Conservation (phyloP, 1,139 yeast genomes). For the Candida pseudoviswanathii region DNA sequence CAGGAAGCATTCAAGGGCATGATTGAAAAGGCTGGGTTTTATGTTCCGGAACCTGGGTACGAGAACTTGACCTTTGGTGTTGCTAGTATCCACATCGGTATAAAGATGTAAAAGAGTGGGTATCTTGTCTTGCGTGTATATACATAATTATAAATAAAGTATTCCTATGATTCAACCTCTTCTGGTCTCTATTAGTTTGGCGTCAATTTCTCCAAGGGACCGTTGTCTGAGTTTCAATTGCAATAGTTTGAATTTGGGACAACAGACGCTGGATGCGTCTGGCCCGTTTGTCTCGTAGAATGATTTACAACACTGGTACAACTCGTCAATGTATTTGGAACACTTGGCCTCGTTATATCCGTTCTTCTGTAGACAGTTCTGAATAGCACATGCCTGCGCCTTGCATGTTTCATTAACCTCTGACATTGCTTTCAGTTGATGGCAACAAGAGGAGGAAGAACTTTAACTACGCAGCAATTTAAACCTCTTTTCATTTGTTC, state of each 20-base stretch:
- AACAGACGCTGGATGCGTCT: constrained; percentile 61
- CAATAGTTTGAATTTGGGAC: constrained; percentile 61
- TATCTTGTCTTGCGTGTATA: not conserved
- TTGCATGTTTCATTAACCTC: constrained; percentile 53
- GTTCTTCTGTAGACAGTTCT: constrained; percentile 57
- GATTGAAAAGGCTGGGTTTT: constrained; percentile 96
- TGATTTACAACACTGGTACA: constrained; percentile 61
- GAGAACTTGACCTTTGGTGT: constrained; percentile 96
- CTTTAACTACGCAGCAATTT: not conserved
- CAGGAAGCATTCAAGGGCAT: constrained; percentile 88
- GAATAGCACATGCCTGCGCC: constrained; percentile 70
- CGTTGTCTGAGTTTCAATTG: constrained; percentile 62
- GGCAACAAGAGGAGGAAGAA: not conserved
- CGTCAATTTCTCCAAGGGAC: constrained; percentile 53
- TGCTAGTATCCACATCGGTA: constrained; percentile 95
- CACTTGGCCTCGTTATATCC: constrained; percentile 67
- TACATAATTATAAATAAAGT: not conserved
- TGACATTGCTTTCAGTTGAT: not conserved
- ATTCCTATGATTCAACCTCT: not conserved
- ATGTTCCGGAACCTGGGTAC: constrained; percentile 82
- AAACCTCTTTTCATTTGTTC: not conserved
- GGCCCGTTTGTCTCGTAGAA: constrained; percentile 56
- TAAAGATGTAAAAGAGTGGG: constrained; percentile 52
- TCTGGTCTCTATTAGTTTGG: constrained; percentile 37
- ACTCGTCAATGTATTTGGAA: constrained; percentile 55